Base-by-base conservation (phyloP, 345 rosid genomes). In the Eucalyptus erythrocorys region DNA sequence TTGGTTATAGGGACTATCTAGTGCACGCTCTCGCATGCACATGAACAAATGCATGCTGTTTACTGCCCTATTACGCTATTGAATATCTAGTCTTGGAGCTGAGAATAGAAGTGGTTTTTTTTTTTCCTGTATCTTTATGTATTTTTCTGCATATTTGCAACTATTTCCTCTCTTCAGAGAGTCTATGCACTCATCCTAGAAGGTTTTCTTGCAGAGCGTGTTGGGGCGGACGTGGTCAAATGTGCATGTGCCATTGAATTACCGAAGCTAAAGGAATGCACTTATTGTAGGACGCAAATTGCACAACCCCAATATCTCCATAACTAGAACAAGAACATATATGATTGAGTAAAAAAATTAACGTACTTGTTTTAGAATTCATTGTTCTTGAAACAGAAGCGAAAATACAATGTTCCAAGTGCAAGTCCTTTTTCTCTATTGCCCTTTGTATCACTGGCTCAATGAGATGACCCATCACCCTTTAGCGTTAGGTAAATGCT, bases 211-310 rank as follows among this genome's bases (percentile, higher is more conserved):
- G 94, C 96, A 97, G 99, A 97, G 93, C 97, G 96, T 34, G 98
- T 96, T 88, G 99, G 97, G 76, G 99, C 91, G 87, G 80, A 94
- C 82, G 95, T 97, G 86, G 96, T 95, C 85, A 98, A 98, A 93
- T 97, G 99, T 90, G 99, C 99, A 48, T 97, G 99, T 87, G 94
- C 97, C 34, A 97, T 98, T 88, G 99, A 98, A 93, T 92, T 98
- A 93, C 91, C 95, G 15, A 98, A 93, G 94, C 94, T 97, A 76
- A 93, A 95, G 95, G 99, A 94, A 90, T 32, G 89, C 66, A 22
- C 61, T 13, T 11, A 42, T 43, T n/a, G n/a, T n/a, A n/a, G n/a
- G n/a, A n/a, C n/a, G n/a, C n/a, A n/a, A n/a, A n/a, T n/a, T n/a
- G n/a, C n/a, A n/a, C n/a, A n/a, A n/a, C n/a, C n/a, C n/a, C n/a